Conservation (phyloP, 164 flowering plant species). For the Magnolia officinalis region DNA sequence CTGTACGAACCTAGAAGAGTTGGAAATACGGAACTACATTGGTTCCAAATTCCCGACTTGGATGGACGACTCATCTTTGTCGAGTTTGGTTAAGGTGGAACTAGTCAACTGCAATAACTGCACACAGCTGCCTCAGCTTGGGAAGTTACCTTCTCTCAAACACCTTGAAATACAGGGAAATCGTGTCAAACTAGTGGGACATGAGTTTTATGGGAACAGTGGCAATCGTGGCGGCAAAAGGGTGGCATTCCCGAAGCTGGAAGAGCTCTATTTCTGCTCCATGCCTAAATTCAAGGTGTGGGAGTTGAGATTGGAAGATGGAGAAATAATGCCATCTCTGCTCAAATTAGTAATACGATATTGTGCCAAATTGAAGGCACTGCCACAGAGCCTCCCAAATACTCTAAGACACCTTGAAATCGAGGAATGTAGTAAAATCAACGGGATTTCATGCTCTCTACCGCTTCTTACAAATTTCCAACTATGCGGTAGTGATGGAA, state of each 20-base stretch:
- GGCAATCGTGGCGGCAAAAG: not conserved
- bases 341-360: not conserved
- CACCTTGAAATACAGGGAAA: not conserved
- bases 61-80: constrained; percentile 3
- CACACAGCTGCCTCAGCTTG: constrained; percentile 1
- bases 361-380: not conserved
- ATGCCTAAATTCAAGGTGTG: not conserved
- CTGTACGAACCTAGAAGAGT: not conserved
- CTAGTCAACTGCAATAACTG: not conserved
- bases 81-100: not conserved
- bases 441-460: not conserved
- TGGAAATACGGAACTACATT: not conserved
- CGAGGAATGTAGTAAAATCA: not conserved
- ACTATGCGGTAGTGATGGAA: not conserved
- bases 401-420: not conserved
- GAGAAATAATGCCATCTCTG: not conserved
- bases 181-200: not conserved
- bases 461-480: not conserved
- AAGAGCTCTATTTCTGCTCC: not conserved
- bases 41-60: constrained; percentile 4
- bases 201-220: not conserved
- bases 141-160: constrained; percentile 6
- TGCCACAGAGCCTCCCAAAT: not conserved
- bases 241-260: constrained; percentile 1
- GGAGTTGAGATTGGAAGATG: not conserved